Conservation (phyloP, 139 green algal genomes). For the Yamagishiella unicocca region DNA sequence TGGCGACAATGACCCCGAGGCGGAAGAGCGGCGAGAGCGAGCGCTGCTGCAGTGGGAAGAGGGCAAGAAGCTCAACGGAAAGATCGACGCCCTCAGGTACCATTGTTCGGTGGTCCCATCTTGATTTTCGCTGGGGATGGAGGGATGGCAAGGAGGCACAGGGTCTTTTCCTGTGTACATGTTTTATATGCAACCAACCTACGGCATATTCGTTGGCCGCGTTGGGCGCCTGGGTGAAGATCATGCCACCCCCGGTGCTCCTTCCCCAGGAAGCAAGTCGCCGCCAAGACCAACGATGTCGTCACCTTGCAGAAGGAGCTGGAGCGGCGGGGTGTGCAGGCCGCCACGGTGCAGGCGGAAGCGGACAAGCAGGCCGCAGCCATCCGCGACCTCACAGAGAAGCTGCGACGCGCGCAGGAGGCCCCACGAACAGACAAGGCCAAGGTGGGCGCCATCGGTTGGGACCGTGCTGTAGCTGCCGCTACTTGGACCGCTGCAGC, state of each 20-base stretch:
- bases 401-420: constrained; percentile 35
- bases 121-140: too few relatives aligned
- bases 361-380: constrained; percentile 60
- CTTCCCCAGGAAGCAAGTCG: constrained; percentile 61
- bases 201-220: too few relatives aligned
- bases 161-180: too few relatives aligned
- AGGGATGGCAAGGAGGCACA: too few relatives aligned
- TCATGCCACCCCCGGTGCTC: too few relatives aligned
- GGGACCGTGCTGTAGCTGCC: neutral
- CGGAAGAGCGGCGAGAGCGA: constrained; percentile 41
- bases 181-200: too few relatives aligned
- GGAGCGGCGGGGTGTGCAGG: constrained; percentile 46
- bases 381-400: constrained; percentile 52
- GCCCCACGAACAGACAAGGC: constrained; percentile 26
- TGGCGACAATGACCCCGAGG: constrained; percentile 26
- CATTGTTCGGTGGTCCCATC: too few relatives aligned
- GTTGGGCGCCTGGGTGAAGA: too few relatives aligned
- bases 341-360: constrained; percentile 51
- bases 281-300: constrained; percentile 66
- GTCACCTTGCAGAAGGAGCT: constrained; percentile 58
- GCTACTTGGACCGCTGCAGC: too few relatives aligned
- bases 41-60: constrained; percentile 80
- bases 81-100: constrained; percentile 70
- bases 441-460: neutral
- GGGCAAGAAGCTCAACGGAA: constrained; percentile 78